Percentiles rank a stretch among this genome's conserved stretches.
Conservation (phyloP, 371 early-diverging fungal species). For the Mucor velutinosus region DNA sequence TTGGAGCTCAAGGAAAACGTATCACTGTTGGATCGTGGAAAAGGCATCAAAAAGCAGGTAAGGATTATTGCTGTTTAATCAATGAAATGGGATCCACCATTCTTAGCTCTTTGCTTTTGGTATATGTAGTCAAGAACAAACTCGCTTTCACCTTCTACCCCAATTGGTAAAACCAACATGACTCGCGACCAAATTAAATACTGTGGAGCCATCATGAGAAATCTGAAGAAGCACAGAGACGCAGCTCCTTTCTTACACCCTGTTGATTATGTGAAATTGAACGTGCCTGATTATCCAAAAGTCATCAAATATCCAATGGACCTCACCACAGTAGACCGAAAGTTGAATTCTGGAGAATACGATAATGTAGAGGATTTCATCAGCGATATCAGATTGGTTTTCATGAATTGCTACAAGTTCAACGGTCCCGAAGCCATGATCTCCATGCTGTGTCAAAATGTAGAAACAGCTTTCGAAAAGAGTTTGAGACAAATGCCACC, state of each 20-base stretch:
- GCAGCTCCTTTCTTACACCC: conserved; percentile 88
- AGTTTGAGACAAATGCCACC: conserved; percentile 72
- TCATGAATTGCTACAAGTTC: conserved; percentile 91
- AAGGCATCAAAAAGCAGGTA: conserved; percentile 23
- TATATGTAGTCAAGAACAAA: conserved; percentile 20
- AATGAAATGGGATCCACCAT: background rate
- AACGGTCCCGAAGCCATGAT: conserved; percentile 84
- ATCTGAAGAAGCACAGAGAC: conserved; percentile 74
- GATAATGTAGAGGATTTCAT: conserved; percentile 68
- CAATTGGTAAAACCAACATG: conserved; percentile 49
- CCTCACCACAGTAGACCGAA: conserved; percentile 88
- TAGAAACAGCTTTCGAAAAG: conserved; percentile 76
- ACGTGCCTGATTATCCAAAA: conserved; percentile 93
- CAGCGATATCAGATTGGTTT: conserved; percentile 77
- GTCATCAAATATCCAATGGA: conserved; percentile 98
- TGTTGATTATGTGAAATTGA: conserved; percentile 90
- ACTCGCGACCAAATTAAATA: conserved; percentile 82
- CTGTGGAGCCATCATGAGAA: conserved; percentile 73
- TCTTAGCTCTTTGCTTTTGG: background rate
- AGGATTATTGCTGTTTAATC: background rate
- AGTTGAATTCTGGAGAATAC: conserved; percentile 78
- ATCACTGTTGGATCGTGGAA: conserved; percentile 27
- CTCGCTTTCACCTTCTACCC: conserved; percentile 31
- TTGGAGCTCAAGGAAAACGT: conserved; percentile 20
- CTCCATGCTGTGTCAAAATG: conserved; percentile 71